phyloP scores from a whole-genome alignment of 768 basidiomycete species.

The Boletus speciosus region DNA sequence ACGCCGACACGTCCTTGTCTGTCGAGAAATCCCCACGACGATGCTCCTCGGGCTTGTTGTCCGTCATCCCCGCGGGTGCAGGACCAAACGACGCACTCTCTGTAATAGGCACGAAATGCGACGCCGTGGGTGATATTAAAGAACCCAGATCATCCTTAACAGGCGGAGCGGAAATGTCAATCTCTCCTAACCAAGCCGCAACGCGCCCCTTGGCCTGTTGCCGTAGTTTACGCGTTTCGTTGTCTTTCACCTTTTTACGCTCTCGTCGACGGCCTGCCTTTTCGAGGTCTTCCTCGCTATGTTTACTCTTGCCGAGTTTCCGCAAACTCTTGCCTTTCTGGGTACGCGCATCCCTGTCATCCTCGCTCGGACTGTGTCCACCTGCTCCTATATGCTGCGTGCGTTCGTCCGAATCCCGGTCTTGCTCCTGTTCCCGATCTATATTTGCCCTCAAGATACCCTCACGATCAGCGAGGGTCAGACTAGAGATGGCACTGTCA shows the following conservation, averaged over 20 bases:
- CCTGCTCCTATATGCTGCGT: conserved; percentile 29
- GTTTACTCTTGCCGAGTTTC: conserved; percentile 23
- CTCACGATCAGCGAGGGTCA: conserved; percentile 37
- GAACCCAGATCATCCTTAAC: conserved; percentile 37
- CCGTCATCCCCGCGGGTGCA: conserved; percentile 6
- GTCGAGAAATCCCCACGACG: conserved; percentile 3
- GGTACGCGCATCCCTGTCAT: conserved; percentile 29
- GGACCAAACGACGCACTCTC: conserved; percentile 23
- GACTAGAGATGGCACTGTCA: conserved; percentile 47
- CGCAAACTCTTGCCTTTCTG: conserved; percentile 28
- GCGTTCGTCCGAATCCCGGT: conserved; percentile 32
- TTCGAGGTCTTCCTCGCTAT: conserved; percentile 29
- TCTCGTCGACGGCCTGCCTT: conserved; percentile 22
- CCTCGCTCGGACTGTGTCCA: conserved; percentile 27
- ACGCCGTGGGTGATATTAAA: conserved; percentile 31
- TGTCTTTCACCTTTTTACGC: conserved; percentile 31
- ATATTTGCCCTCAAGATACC: conserved; percentile 11
- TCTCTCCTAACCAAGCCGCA: conserved; percentile 72
- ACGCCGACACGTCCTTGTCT: conserved; percentile 29
- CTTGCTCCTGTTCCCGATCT: conserved; percentile 28
- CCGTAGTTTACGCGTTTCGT: conserved; percentile 37
- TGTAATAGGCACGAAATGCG: conserved; percentile 27
- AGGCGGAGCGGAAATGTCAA: conserved; percentile 55
- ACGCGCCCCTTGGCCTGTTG: conserved; percentile 64
- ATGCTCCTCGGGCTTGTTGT: neutral